Base-by-base conservation (phyloP, 768 basidiomycete genomes). In the Mycena floridula region DNA sequence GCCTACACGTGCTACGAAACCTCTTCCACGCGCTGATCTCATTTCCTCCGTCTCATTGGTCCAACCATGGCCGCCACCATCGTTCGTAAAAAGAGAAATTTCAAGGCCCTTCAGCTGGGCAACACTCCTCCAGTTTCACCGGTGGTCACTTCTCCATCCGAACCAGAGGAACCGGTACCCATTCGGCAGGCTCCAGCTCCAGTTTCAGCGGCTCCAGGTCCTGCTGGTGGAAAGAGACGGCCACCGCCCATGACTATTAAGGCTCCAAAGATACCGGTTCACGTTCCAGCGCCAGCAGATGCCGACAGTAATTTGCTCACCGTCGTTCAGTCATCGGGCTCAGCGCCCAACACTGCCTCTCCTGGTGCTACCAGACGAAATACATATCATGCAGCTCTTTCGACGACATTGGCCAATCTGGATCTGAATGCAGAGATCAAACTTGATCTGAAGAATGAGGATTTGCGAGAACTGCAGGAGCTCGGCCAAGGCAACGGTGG, bases 401-500 rank as follows among this genome's bases (percentile, higher is more conserved):
- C 85, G 15, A 87, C 81, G 50, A 91, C 89, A 13, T 77, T 96
- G 25, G 91, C 89, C 18, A 90, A 77, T 52, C 68, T 95, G 48
- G 91, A 94, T 53, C 74, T 91, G 68, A 88, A 85, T 55, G 81
- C 83, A 25, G 87, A 90, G 67, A 82, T 82, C 61, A 89, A 89
- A 65, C 83, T 76, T 53, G 88, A 95, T 57, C 67, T 98, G 54
- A 73, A 80, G 54, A 82, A 85, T 54, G 93, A 95, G 60, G 96
- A 98, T 61, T 69, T 99, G 59, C 85, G 85, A 65, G 88, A 94
- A 52, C 59, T 98, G 37, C 77, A 80, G 43, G 96, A 99, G 63
- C 74, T 99, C 3, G 96, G 96, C 3, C 84, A 89, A 52, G 96
- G 96, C 3, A 98, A 98, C 58, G 94, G 96, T 1, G 96, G 96